Percentiles rank a stretch among this genome's conserved stretches.
Evolutionary conservation across 2,329 filamentous ascomycete species (phyloP).

Genomic region (Aspergillus hiratsukae): DNA sequence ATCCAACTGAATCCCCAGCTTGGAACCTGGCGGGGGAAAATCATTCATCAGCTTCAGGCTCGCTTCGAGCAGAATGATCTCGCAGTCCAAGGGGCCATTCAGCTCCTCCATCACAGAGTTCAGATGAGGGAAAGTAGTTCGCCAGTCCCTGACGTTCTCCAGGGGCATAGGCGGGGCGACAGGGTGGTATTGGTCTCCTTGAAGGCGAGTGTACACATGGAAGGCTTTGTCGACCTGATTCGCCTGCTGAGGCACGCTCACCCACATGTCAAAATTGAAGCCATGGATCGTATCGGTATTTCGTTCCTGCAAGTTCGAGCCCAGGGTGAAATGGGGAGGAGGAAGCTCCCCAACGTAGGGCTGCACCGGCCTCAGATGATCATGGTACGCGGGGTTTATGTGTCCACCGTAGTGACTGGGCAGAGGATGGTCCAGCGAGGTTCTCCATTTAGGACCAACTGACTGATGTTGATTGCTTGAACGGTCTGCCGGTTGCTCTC

Average conservation of each 20-base stretch:
- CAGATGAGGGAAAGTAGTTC: slow-evolving; percentile 38
- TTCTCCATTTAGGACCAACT: slow-evolving; percentile 28
- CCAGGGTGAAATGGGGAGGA: slow-evolving; percentile 30
- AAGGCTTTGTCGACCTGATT: slow-evolving; percentile 36
- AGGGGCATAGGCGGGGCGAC: slow-evolving; percentile 33
- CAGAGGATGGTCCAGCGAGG: slow-evolving; percentile 29
- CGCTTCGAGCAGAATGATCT: slow-evolving; percentile 43
- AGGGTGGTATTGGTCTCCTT: slow-evolving; percentile 34
- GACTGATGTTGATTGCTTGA: slow-evolving; percentile 30
- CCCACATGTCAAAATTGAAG: slow-evolving; percentile 46
- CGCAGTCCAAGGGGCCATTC: slow-evolving; percentile 33
- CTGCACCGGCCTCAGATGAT: slow-evolving; percentile 28
- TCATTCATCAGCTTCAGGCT: slow-evolving; percentile 42
- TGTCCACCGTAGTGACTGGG: slow-evolving; percentile 28
- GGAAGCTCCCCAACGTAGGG: slow-evolving; percentile 32
- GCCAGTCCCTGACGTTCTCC: slow-evolving; percentile 40
- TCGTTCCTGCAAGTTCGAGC: slow-evolving; percentile 29
- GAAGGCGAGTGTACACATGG: slow-evolving; percentile 42
- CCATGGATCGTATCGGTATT: slow-evolving; percentile 28
- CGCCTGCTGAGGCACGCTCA: slow-evolving; percentile 34
- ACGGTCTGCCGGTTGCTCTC: slow-evolving; percentile 31
- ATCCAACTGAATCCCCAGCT: slow-evolving; percentile 40
- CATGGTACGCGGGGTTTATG: slow-evolving; percentile 25
- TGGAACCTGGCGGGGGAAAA: slow-evolving; percentile 39
- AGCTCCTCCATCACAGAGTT: slow-evolving; percentile 31